phyloP scores from a whole-genome alignment of 768 basidiomycete species.

The Sarcomyxa edulis region DNA sequence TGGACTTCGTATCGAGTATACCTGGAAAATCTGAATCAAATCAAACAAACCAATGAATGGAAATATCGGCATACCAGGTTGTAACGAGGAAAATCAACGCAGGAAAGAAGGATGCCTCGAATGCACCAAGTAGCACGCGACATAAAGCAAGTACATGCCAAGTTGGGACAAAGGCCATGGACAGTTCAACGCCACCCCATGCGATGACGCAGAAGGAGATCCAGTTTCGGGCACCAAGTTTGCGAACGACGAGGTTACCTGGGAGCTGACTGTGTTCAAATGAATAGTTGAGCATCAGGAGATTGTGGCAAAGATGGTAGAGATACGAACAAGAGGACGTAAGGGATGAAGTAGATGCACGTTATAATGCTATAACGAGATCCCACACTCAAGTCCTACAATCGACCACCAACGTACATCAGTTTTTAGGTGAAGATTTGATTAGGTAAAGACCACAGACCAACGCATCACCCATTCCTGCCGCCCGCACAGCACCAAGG shows the following conservation, averaged over 20 bases:
- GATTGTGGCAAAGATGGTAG: background rate
- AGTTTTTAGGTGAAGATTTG: constrained; percentile 3
- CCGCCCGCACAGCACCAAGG: constrained; percentile 35
- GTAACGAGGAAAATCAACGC: constrained; percentile 40
- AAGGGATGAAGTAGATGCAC: constrained; percentile 40
- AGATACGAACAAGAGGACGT: constrained; percentile 32
- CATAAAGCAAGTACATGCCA: constrained; percentile 36
- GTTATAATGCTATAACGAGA: constrained; percentile 35
- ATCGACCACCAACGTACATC: constrained; percentile 3
- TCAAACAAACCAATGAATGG: background rate
- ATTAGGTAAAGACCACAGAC: constrained; percentile 12
- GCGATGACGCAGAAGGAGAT: constrained; percentile 33
- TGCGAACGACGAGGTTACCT: constrained; percentile 36
- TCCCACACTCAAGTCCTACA: constrained; percentile 26
- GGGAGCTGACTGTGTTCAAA: constrained; percentile 34
- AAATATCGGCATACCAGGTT: constrained; percentile 27
- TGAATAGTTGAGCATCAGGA: background rate
- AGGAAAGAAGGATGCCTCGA: constrained; percentile 44
- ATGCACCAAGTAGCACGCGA: constrained; percentile 38
- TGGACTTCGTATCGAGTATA: constrained; percentile 26
- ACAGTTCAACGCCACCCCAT: constrained; percentile 40
- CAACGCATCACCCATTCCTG: constrained; percentile 37
- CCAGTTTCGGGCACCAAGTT: constrained; percentile 39
- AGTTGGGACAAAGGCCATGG: constrained; percentile 38
- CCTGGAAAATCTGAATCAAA: constrained; percentile 2